Evolutionary conservation across 179 eudicot genomes (phyloP), one percentile per base, ranked within the genome.

Genomic region (Drosera spatulata): DNA sequence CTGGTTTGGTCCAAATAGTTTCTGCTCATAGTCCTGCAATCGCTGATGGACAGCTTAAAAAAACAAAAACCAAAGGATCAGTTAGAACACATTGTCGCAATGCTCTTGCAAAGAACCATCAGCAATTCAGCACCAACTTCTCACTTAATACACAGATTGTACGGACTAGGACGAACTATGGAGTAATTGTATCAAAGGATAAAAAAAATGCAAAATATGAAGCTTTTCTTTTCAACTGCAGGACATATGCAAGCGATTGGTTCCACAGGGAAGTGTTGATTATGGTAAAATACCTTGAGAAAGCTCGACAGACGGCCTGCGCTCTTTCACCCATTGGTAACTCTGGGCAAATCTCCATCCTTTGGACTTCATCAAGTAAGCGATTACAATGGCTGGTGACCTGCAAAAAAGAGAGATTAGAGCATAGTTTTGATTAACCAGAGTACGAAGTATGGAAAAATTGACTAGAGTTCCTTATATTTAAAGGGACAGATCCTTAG

Each of bases 271-370:
- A 39, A 39, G 9, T 41, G 2, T 56, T 6, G 8, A 56, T 41
- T 1, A 56, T 4, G 12, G 43, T 6, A 56, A 54, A 45, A 48
- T 11, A 64, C 90, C 90, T 81, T 64, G 76, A 70, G 68, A 61
- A 65, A 84, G 22, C 39, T 81, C 86, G 55, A 91, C 87, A 40
- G 77, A 58, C 6, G 95, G 82, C 71, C 98, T 79, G 50, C 86
- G 83, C 58, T 88, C 98, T 72, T 91, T 91, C 60, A 91, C 96
- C 96, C 96, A 91, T 65, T 86, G 95, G 61, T 70, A 84, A 74
- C 98, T 84, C 79, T 85, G 96, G 54, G 73, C 76, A 68, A 91
- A 85, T 55, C 73, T 88, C 98, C 98, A 91, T 53, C 95, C 89
- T 72, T 77, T 91, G 80, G 80, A 84, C 74, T 86, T 91, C 89